Conservation (phyloP, 2,329 filamentous ascomycete genomes). For the Pestalotiopsis fici region DNA sequence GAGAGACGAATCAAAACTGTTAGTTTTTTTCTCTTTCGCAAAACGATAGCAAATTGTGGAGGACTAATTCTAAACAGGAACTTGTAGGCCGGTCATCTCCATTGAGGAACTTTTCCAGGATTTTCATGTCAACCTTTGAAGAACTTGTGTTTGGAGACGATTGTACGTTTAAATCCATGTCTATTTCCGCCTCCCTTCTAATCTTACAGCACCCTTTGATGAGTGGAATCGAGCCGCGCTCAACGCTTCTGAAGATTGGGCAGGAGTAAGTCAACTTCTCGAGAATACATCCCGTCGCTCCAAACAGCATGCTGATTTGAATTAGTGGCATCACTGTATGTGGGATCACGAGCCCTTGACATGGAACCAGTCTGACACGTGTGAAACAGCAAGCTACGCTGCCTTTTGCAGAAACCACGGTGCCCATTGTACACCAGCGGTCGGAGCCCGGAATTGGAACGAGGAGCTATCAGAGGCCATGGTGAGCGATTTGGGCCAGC, state of each 20-base stretch:
- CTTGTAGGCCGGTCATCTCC: neutral
- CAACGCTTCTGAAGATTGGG: neutral
- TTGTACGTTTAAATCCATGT: neutral
- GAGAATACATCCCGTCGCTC: neutral
- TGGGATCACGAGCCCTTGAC: neutral
- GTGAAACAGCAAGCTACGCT: conserved; percentile 30
- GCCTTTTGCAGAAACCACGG: conserved; percentile 46
- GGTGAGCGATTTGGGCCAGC: conserved; percentile 28
- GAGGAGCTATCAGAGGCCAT: conserved; percentile 40
- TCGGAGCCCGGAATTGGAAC: conserved; percentile 43
- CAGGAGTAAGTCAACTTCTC: neutral
- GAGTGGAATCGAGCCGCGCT: neutral
- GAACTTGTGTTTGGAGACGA: neutral
- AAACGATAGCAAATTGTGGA: too few species aligned
- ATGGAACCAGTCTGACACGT: neutral
- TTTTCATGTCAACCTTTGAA: neutral
- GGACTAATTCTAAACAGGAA: neutral
- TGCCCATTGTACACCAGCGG: conserved; percentile 26
- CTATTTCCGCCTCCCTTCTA: neutral
- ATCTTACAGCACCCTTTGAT: neutral
- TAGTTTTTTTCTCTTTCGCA: neutral
- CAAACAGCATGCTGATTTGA: neutral
- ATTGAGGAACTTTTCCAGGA: neutral
- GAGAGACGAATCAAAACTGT: conserved; percentile 26
- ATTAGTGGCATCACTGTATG: conserved; percentile 7